Percentiles rank a stretch among this genome's conserved stretches.
Conservation (phyloP, 2,329 filamentous ascomycete genomes). For the Zasmidium citrigriseum region DNA sequence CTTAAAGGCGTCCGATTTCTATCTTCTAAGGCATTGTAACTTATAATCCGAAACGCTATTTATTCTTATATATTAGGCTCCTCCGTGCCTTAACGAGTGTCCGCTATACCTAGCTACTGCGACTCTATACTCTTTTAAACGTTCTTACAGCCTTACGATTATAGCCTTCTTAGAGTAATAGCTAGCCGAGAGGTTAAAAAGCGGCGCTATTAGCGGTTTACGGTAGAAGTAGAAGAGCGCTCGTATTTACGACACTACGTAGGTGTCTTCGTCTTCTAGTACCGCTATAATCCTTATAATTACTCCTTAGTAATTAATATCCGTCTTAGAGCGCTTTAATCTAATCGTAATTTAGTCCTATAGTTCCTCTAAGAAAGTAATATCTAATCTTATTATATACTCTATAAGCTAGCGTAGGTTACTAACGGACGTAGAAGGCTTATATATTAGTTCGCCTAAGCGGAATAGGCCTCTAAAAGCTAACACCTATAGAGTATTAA, state of each 20-base stretch:
- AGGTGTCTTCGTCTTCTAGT: neutral
- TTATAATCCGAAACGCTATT: neutral
- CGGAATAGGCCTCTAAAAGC: neutral
- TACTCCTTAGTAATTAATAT: neutral
- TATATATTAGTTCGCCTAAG: neutral
- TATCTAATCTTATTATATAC: neutral
- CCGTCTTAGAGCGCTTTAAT: neutral
- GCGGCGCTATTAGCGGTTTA: neutral
- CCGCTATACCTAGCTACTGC: neutral
- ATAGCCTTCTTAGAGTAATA: neutral
- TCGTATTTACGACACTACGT: neutral
- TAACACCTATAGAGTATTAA: no score
- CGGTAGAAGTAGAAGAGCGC: neutral
- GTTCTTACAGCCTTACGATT: neutral
- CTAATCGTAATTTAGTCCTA: neutral
- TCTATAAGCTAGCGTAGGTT: neutral
- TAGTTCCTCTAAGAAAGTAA: neutral
- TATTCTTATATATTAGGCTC: neutral
- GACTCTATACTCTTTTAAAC: neutral
- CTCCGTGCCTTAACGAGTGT: neutral
- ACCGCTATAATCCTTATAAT: neutral
- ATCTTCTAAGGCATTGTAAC: neutral
- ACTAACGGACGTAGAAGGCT: neutral
- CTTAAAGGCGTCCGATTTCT: neutral
- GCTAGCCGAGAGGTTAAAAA: neutral